phyloP scores from a whole-genome alignment of 2,329 filamentous ascomycete species.

The Fusarium austroafricanum region DNA sequence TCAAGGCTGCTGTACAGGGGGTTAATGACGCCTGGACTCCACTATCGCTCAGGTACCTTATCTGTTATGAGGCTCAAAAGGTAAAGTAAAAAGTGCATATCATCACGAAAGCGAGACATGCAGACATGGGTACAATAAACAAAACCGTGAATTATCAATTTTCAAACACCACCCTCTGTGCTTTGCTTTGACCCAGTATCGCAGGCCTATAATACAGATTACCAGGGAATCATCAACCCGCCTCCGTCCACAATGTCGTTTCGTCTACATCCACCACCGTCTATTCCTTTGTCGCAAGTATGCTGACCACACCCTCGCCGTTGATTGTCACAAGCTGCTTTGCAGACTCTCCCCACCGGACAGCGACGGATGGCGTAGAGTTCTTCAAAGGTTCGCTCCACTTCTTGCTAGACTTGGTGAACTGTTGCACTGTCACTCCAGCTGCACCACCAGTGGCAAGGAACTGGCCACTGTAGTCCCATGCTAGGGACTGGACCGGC shows the following conservation, averaged over 20 bases:
- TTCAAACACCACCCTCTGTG: constrained; percentile 40
- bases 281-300: constrained; percentile 69
- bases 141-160: constrained; percentile 38
- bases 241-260: constrained; percentile 7
- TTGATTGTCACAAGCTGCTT: constrained; percentile 81
- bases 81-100: no score
- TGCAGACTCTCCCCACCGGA: constrained; percentile 82
- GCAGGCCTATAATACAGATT: constrained; percentile 36
- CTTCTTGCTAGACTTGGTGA: constrained; percentile 84
- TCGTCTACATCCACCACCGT: constrained; percentile 23
- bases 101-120: no score
- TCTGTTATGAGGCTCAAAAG: neutral
- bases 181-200: constrained; percentile 25
- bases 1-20: constrained; percentile 22
- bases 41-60: constrained; percentile 2
- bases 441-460: constrained; percentile 83
- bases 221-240: constrained; percentile 24
- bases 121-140: neutral
- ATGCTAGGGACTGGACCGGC: constrained; percentile 79
- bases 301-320: constrained; percentile 77
- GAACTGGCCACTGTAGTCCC: constrained; percentile 97
- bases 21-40: constrained; percentile 2
- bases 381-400: constrained; percentile 90
- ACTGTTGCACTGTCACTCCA: constrained; percentile 89
- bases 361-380: constrained; percentile 76